Conservation (phyloP, 257 asterid genomes). For the Galeopsis tetrahit region DNA sequence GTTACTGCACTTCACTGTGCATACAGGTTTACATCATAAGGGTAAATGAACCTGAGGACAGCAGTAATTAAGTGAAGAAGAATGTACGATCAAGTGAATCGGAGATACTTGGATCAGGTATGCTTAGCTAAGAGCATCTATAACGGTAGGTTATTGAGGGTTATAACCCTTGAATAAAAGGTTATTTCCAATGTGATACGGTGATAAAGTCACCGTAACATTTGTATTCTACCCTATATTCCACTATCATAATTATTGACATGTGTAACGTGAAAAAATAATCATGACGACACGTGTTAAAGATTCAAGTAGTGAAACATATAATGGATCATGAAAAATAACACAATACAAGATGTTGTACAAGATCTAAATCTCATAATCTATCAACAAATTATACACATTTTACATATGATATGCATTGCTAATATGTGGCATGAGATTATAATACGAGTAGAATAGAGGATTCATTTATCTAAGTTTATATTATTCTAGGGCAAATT, state of each 20-base stretch:
- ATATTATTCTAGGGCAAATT: too few relatives aligned
- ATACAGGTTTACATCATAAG: slow-evolving; percentile 57
- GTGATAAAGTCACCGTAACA: too few relatives aligned
- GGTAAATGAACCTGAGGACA: slow-evolving; percentile 45
- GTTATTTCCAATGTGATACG: too few relatives aligned
- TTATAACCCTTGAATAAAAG: too few relatives aligned
- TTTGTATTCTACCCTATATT: too few relatives aligned
- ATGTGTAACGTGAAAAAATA: too few relatives aligned
- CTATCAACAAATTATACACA: neutral
- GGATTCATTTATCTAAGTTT: neutral
- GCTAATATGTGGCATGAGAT: neutral
- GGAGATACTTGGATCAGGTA: slow-evolving; percentile 28
- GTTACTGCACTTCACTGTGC: neutral
- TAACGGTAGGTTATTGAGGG: too few relatives aligned
- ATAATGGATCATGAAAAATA: too few relatives aligned
- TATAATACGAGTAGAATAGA: neutral
- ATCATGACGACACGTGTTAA: too few relatives aligned
- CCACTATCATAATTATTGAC: too few relatives aligned
- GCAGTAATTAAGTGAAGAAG: slow-evolving; percentile 12
- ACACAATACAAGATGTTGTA: neutral
- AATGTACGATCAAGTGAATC: neutral
- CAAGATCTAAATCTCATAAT: neutral
- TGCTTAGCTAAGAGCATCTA: neutral
- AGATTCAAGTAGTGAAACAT: too few relatives aligned
- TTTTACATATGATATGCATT: neutral